These are phyloP conservation scores for Wickerhamomyces subpelliculosus DNA, from an alignment of 805 yeast species.

Conservation along the genomic window DNA sequence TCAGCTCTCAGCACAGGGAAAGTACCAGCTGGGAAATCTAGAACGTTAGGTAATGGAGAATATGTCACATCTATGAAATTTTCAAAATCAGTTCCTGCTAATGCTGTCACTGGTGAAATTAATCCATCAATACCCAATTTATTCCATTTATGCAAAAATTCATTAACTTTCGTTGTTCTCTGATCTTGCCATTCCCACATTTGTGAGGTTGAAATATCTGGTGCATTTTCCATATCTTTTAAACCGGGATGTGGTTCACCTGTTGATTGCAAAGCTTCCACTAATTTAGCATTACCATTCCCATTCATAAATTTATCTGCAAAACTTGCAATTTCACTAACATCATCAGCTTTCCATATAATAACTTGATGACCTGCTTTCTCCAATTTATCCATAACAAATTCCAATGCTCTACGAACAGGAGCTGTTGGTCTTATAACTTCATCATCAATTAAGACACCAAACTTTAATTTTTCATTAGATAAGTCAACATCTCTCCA, in stretches of 20 bases:
- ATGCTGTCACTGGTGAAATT: conserved; percentile 43
- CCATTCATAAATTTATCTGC: conserved; percentile 4
- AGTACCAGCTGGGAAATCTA: conserved; percentile 48
- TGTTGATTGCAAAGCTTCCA: conserved; percentile 11
- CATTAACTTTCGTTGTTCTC: conserved; percentile 28
- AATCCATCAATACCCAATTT: conserved; percentile 38
- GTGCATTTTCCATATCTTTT: conserved; percentile 28
- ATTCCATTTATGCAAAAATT: conserved; percentile 32
- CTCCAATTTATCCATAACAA: conserved; percentile 18
- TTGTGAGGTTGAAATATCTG: conserved; percentile 29
- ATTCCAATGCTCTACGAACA: conserved; percentile 33
- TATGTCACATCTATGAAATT: conserved; percentile 36
- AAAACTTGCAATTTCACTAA: background rate
- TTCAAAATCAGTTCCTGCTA: conserved; percentile 31
- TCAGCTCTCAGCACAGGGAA: conserved; percentile 52
- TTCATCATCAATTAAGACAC: conserved; percentile 33
- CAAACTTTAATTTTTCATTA: conserved; percentile 29
- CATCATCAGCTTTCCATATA: conserved; percentile 23
- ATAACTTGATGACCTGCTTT: conserved; percentile 43
- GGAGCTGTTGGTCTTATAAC: conserved; percentile 39
- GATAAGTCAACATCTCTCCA: conserved; percentile 27
- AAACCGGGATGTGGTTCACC: conserved; percentile 30
- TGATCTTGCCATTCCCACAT: conserved; percentile 35
- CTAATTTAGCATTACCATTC: conserved; percentile 3
- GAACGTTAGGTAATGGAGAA: conserved; percentile 45